Evolutionary conservation across 805 yeast genomes (phyloP).

Genomic region (Metschnikowia borealis): DNA sequence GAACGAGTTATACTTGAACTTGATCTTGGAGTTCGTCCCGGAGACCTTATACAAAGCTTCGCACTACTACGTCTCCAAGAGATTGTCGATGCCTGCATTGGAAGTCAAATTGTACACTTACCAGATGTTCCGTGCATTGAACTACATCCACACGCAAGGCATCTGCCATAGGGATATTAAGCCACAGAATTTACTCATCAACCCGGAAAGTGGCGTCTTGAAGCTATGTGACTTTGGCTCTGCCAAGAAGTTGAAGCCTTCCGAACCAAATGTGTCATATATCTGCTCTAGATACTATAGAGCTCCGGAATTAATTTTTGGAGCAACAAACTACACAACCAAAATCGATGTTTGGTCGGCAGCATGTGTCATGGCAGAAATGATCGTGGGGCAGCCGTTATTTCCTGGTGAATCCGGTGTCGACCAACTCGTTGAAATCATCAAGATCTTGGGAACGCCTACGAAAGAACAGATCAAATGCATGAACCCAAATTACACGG

Average conservation of each 20-base stretch:
- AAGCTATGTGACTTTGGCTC: slow-evolving; percentile 96
- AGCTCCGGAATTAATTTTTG: slow-evolving; percentile 97
- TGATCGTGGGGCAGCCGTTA: slow-evolving; percentile 90
- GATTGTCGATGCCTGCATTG: slow-evolving; percentile 78
- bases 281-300: slow-evolving; percentile 95
- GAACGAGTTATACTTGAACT: slow-evolving; percentile 76
- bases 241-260: slow-evolving; percentile 85
- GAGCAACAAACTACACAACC: slow-evolving; percentile 93
- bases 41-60: slow-evolving; percentile 90
- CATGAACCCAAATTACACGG: slow-evolving; percentile 97
- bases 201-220: slow-evolving; percentile 78
- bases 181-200: slow-evolving; percentile 84
- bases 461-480: slow-evolving; percentile 84
- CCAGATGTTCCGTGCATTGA: slow-evolving; percentile 70
- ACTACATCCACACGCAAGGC: slow-evolving; percentile 72
- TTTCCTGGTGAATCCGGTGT: slow-evolving; percentile 98
- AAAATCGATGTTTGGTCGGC: slow-evolving; percentile 97
- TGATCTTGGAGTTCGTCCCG: slow-evolving; percentile 91
- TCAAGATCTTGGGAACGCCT: slow-evolving; percentile 94
- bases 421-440: slow-evolving; percentile 94
- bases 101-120: slow-evolving; percentile 84
- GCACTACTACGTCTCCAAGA: slow-evolving; percentile 72
- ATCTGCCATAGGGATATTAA: slow-evolving; percentile 93
- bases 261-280: slow-evolving; percentile 92
- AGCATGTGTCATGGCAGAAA: slow-evolving; percentile 97